Evolutionary conservation across 2,329 filamentous ascomycete genomes (phyloP), one percentile per base, ranked within the genome.

Genomic region (Fusarium pilosicola): DNA sequence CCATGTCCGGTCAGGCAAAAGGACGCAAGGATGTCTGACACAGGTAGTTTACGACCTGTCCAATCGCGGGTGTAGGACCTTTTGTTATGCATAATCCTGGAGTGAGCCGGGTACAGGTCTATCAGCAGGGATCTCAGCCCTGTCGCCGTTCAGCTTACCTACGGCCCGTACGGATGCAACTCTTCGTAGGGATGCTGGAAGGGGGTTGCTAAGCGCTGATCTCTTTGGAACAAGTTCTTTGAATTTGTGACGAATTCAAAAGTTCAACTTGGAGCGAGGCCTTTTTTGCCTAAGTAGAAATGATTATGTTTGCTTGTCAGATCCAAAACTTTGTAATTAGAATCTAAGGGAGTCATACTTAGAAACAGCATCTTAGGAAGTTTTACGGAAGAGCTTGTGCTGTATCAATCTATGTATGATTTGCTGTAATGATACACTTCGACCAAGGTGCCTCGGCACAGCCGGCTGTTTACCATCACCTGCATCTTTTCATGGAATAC

Each of bases 401-500:
- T 13, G 2, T 3, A 5, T 45, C 11, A 6, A 13, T 13, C 13
- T 9, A 46, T 46, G 13, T 1, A 15, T 11, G 1, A 7, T 7
- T 22, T 6, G 8, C 11, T 28, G 3, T 10, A 15, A 28, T 22
- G 4, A 4, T 15, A 7, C 1, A 7, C 3, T 11, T 14, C 0
- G 5, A 46, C 22, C 12, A 46, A 46, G 8, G 24, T 22, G 13
- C 8, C 24, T 46, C 12, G 10, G 24, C 18, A 0, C 24, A 14
- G 0, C 0, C 10, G 2, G 12, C 3, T 28, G 1, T 4, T 20
- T 5, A 7, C 24, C 17, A 10, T 12, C 7, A 26, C 3, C 12
- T 14, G 9, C 18, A 14, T 26, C 8, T 28, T 22, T 8, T 20
- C 24, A 20, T 10, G 15, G 7, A 10, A 28, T 15, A 15, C 8